Conservation (phyloP, 768 basidiomycete genomes). For the Austroboletus festivus region DNA sequence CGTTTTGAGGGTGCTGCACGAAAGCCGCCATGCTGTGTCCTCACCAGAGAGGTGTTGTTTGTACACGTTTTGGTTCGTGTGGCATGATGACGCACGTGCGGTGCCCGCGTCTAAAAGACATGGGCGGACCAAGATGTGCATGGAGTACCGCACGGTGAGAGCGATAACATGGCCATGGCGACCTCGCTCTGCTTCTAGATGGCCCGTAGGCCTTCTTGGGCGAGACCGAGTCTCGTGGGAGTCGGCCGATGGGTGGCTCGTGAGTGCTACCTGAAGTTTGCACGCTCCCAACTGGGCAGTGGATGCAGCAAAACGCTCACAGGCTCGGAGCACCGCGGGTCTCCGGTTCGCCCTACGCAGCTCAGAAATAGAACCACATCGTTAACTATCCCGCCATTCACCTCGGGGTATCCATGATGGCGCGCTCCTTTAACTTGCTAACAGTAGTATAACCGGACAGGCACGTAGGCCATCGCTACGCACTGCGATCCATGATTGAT, state of each 20-base stretch:
- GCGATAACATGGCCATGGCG: not conserved
- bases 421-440: too few species aligned
- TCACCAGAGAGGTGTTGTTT: not conserved
- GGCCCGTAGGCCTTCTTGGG: not conserved
- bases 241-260: not conserved
- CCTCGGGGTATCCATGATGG: conserved; percentile 14
- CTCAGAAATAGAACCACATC: too few species aligned
- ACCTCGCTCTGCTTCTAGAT: not conserved
- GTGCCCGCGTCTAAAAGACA: conserved; percentile 16
- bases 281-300: not conserved
- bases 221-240: conserved; percentile 9
- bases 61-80: conserved; percentile 15
- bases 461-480: too few species aligned
- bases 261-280: not conserved
- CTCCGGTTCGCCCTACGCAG: not conserved
- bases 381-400: not conserved
- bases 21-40: not conserved
- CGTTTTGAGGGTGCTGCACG: not conserved
- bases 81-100: conserved; percentile 10
- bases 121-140: not conserved
- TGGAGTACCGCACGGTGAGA: not conserved
- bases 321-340: conserved; percentile 12
- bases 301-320: not conserved
- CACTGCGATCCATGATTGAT: too few species aligned
- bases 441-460: too few species aligned